Evolutionary conservation across 495 filamentous ascomycete species (phyloP), one percentile per base, ranked within the genome.

Genomic region (Aspergillus baeticus): DNA sequence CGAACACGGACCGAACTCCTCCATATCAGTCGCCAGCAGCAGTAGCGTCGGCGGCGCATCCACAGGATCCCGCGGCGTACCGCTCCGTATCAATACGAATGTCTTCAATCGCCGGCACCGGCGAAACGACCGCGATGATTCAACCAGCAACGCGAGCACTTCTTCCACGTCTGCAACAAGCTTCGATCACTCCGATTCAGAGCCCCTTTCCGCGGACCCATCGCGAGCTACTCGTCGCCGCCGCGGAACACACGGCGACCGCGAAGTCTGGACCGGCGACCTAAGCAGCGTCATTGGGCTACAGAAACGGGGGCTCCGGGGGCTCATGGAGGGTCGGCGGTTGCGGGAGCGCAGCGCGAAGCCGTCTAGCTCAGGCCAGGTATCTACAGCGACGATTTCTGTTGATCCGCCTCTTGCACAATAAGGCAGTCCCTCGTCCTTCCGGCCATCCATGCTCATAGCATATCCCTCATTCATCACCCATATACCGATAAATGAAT

Each of bases 251-350:
- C 69, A 76, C 49, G 60, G 64, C 10, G 61, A 69, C 44, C 62
- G 66, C 38, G 88, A 91, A 62, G 77, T 93, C 18, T 96, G 92
- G 92, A 81, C 76, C 11, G 87, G 93, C 11, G 87, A 92, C 65
- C 62, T 96, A 23, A 96, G 91, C 69, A 89, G 89, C 47, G 93
- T 97, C n/a, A 95, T 98, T 54, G 94, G 94, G 0, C 63, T 98
- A 54, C 94, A 98, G 77, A 98, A 98, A 75, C 78, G 94, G 33
- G 94, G 94, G 0, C 65, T 98, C 53, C 83, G 92, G 44, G 94
- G 94, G 0, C 69, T 98, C 66, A 96, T 98, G 94, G 94, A 98
- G 71, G 94, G 94, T 13, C 77, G 94, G 34, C 80, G 92, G 51
- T 84, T 96, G 76, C 77, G 94, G 47, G 92, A 94, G 62, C 70